These are phyloP conservation scores for Pleurotus tuber-regium DNA, from an alignment of 768 basidiomycete genomes.

Conservation along the genomic window DNA sequence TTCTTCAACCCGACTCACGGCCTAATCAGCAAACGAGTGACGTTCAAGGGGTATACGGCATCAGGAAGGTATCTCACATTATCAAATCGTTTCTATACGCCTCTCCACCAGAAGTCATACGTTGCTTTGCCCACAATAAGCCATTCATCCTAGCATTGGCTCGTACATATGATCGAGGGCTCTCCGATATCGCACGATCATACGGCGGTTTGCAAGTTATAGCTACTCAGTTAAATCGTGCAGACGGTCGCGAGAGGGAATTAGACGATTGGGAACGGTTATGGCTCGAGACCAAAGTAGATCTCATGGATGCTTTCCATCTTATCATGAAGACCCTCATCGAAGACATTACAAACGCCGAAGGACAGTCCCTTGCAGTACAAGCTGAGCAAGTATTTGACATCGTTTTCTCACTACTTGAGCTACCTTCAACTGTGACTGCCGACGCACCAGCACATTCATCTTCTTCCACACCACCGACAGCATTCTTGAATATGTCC, in stretches of 20 bases:
- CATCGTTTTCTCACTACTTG: slow-evolving; percentile 57
- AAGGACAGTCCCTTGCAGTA: slow-evolving; percentile 38
- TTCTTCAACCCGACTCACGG: slow-evolving; percentile 26
- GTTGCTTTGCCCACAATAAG: slow-evolving; percentile 50
- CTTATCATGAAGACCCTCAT: slow-evolving; percentile 50
- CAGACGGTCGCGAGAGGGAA: slow-evolving; percentile 23
- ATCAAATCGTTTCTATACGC: slow-evolving; percentile 52
- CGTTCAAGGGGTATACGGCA: slow-evolving; percentile 52
- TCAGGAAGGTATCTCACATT: slow-evolving; percentile 63
- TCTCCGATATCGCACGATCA: slow-evolving; percentile 50
- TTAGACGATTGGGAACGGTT: slow-evolving; percentile 68
- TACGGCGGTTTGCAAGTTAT: slow-evolving; percentile 52
- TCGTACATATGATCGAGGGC: slow-evolving; percentile 55
- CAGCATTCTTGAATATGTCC: slow-evolving; percentile 64
- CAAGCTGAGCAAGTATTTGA: slow-evolving; percentile 57
- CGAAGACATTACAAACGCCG: slow-evolving; percentile 40
- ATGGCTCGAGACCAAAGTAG: slow-evolving; percentile 73
- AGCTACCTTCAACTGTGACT: too few relatives aligned
- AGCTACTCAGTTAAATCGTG: slow-evolving; percentile 23
- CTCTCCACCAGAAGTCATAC: slow-evolving; percentile 45
- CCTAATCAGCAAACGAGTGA: slow-evolving; percentile 26
- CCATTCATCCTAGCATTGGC: slow-evolving; percentile 57
- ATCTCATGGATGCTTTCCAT: slow-evolving; percentile 69
- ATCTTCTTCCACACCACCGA: slow-evolving; percentile 24
- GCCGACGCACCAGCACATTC: slow-evolving; percentile 27